Conservation (phyloP, 192 early-diverging fungal species). For the Glomus cerebriforme region DNA sequence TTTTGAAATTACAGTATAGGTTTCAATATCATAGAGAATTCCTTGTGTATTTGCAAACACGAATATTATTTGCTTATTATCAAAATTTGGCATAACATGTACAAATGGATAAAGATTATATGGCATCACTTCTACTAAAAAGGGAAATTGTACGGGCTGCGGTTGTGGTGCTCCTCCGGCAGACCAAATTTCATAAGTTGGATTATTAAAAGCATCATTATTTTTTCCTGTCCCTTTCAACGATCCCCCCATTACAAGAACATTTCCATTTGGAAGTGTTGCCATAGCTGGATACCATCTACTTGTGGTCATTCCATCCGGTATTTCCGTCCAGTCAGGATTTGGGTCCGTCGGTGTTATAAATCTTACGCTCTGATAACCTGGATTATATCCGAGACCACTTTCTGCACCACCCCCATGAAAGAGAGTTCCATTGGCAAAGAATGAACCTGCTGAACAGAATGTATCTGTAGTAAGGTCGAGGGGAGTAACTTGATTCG, state of each 20-base stretch:
- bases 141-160: constrained; percentile 41
- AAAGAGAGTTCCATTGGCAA: constrained; percentile 53
- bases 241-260: constrained; percentile 60
- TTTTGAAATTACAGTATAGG: constrained; percentile 41
- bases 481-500: constrained; percentile 41
- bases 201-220: constrained; percentile 46
- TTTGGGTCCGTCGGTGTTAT: constrained; percentile 45
- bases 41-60: constrained; percentile 55
- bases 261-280: constrained; percentile 44
- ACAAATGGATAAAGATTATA: constrained; percentile 57
- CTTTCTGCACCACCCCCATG: constrained; percentile 50
- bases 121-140: constrained; percentile 51
- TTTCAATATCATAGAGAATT: constrained; percentile 51
- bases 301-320: constrained; percentile 40
- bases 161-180: background rate
- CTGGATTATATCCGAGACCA: constrained; percentile 17
- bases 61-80: constrained; percentile 40
- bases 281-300: constrained; percentile 57
- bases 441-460: constrained; percentile 54
- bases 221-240: constrained; percentile 50
- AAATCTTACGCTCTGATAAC: constrained; percentile 49
- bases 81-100: constrained; percentile 44
- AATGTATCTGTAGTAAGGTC: constrained; percentile 49
- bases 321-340: constrained; percentile 47
- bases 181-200: constrained; percentile 42